These are phyloP conservation scores for Umbelopsis isabellina DNA, from an alignment of 192 early-diverging fungal genomes.

Conservation along the genomic window DNA sequence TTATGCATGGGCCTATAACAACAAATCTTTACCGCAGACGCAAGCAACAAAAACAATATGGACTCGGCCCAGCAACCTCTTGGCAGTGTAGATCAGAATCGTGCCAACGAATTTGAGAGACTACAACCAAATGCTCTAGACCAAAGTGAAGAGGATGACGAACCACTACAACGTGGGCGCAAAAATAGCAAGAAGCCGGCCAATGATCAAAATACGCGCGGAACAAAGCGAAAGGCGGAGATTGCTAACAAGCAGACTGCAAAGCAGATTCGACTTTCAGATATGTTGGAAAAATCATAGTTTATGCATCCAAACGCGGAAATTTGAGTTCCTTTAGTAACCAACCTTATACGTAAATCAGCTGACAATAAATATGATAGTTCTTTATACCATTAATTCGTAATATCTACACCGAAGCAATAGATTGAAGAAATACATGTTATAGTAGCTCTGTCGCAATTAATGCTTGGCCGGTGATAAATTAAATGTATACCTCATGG, in stretches of 20 bases:
- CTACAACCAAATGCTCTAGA: neutral
- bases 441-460: too few relatives aligned
- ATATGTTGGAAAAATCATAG: constrained; percentile 4
- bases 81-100: neutral
- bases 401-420: too few relatives aligned
- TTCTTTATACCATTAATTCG: too few relatives aligned
- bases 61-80: neutral
- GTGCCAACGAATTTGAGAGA: neutral
- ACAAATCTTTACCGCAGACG: neutral
- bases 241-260: neutral
- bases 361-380: too few relatives aligned
- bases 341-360: too few relatives aligned
- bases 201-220: neutral
- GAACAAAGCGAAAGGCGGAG: constrained; percentile 15
- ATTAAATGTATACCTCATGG: too few relatives aligned
- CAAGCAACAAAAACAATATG: neutral
- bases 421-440: too few relatives aligned
- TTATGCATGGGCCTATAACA: neutral
- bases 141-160: neutral
- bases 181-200: neutral
- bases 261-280: constrained; percentile 13
- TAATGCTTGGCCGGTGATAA: too few relatives aligned
- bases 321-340: too few relatives aligned
- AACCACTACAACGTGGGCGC: neutral
- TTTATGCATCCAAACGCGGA: neutral